phyloP scores from a whole-genome alignment of 305 asterid species.

The Plantago coronopus region DNA sequence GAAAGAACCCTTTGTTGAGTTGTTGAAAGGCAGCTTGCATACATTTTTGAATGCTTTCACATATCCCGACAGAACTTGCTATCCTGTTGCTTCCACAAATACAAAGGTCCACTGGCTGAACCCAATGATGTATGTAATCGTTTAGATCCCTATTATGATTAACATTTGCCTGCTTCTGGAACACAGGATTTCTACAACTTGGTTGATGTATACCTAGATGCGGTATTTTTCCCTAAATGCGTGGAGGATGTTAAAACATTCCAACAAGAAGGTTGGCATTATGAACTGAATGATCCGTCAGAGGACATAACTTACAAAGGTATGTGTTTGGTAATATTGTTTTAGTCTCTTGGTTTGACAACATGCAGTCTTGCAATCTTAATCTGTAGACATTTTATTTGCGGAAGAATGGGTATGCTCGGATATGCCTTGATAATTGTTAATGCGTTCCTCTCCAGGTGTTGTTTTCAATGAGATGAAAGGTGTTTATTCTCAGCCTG shows the following conservation, averaged over 20 bases:
- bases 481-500: conserved; percentile 99
- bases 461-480: conserved; percentile 99
- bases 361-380: background rate
- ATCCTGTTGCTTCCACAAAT: conserved; percentile 97
- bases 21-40: conserved; percentile 91
- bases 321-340: conserved; percentile 17
- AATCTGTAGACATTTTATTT: conserved; percentile 5
- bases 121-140: conserved; percentile 15
- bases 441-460: conserved; percentile 44
- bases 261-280: conserved; percentile 99
- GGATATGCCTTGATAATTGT: conserved; percentile 22
- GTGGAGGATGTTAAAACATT: conserved; percentile 89
- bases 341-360: conserved; percentile 7
- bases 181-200: conserved; percentile 93
- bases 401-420: conserved; percentile 4
- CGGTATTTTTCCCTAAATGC: conserved; percentile 93
- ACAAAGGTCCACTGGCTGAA: conserved; percentile 51
- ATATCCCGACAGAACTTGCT: conserved; percentile 97
- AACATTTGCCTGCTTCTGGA: conserved; percentile 20
- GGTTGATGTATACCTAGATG: conserved; percentile 98
- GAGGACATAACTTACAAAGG: conserved; percentile 97
- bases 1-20: conserved; percentile 95
- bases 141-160: conserved; percentile 24
- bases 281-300: conserved; percentile 89
- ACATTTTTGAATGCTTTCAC: conserved; percentile 98